Evolutionary conservation across 164 flowering plant genomes (phyloP), one percentile per base, ranked within the genome.

Genomic region (Platanus orientalis): DNA sequence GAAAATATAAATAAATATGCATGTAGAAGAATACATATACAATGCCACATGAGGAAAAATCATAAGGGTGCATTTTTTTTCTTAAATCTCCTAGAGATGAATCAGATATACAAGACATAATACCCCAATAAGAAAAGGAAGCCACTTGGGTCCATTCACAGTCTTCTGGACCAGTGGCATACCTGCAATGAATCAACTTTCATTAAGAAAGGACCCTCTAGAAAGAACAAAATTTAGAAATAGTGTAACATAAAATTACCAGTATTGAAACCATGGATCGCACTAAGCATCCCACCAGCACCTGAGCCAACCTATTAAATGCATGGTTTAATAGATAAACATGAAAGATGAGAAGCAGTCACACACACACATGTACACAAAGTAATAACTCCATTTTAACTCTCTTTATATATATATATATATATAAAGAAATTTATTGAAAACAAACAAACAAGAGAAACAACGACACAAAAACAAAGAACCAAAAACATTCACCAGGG

Each of bases 121-220:
- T 85, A 92, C 96, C 90, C 94, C 95, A 66, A 86, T 59, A n/a
- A 86, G 64, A 65, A 89, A 80, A 45, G 89, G 96, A 67, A 92
- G 80, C 96, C 96, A 87, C 69, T 85, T 90, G 16, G 96, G 92
- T 59, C 94, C 96, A 74, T 81, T 85, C 40, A 88, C 74, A 60
- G 76, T 83, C 62, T 78, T 86, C 60, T 87, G 93, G 40, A 88
- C 76, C 61, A 69, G 83, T 14, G 96, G 90, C 55, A 93, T 75
- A 48, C 98, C 98, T 92, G 77, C 45, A 75, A 70, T 29, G 13
- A 57, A 51, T n/a, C 2, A 63, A 25, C 7, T 23, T 0, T 21
- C 50, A 56, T 16, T 20, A 64, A 16, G 20, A 23, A 19, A 32
- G 20, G 52, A 17, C 28, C 13, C 20, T 20, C 54, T 30, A 27